These are phyloP conservation scores for Strombidium stylifer DNA, from an alignment of 73 alveolate genomes.

Conservation along the genomic window DNA sequence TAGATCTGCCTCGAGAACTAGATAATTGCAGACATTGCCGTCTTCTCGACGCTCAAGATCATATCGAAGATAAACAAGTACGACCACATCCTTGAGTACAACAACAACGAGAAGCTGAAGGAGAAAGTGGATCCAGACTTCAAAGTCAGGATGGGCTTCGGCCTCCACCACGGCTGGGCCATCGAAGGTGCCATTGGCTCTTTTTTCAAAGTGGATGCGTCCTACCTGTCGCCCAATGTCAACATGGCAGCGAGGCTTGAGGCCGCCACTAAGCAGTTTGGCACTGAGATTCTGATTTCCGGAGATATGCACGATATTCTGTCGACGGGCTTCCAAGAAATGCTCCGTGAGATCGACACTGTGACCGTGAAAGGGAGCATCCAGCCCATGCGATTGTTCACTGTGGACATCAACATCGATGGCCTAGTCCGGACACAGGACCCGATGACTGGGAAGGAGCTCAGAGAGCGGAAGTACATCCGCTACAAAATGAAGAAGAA, in stretches of 20 bases:
- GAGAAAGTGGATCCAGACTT: conserved; percentile 47
- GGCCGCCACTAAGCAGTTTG: conserved; percentile 85
- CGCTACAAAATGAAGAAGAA: conserved; percentile 29
- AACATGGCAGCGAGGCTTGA: conserved; percentile 83
- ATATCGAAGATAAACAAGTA: conserved; percentile 66
- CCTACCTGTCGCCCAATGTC: conserved; percentile 85
- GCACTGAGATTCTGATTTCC: conserved; percentile 65
- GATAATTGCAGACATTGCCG: conserved; percentile 71
- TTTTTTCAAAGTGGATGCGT: conserved; percentile 81
- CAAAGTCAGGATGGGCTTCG: conserved; percentile 85
- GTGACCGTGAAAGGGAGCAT: conserved; percentile 82
- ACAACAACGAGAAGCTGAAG: conserved; percentile 24
- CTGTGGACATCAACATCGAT: conserved; percentile 73
- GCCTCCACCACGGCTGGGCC: conserved; percentile 94
- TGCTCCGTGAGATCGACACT: conserved; percentile 85
- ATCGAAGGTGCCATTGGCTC: conserved; percentile 91
- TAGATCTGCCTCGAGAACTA: no score
- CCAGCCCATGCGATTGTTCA: conserved; percentile 76
- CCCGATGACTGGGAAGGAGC: background rate
- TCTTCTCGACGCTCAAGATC: conserved; percentile 64
- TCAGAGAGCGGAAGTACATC: conserved; percentile 15
- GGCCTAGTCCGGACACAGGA: conserved; percentile 34
- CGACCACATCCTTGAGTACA: conserved; percentile 41
- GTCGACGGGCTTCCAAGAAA: conserved; percentile 77
- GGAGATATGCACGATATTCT: conserved; percentile 56